These are phyloP conservation scores for Phytophthora cajani DNA, from an alignment of 352 stramenopile species.

Conservation along the genomic window DNA sequence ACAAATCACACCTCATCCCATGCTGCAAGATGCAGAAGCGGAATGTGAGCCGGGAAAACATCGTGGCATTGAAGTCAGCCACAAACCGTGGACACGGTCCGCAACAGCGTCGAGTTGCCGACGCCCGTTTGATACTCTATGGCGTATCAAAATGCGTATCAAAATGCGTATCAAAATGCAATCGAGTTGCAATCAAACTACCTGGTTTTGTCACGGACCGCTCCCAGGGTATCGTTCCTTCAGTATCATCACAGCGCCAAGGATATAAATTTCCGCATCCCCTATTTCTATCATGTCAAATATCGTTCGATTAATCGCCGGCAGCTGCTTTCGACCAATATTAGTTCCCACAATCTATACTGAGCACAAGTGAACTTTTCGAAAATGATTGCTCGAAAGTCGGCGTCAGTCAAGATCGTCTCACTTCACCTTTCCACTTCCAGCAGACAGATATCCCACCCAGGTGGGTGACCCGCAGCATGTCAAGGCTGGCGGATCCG, in stretches of 20 bases:
- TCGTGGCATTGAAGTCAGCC: background rate
- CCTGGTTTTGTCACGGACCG: background rate
- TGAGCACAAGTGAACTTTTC: background rate
- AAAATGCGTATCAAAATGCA: background rate
- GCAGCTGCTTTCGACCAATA: background rate
- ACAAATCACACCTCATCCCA: conserved; percentile 20
- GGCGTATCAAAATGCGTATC: background rate
- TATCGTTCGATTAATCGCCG: background rate
- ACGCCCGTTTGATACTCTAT: too few relatives aligned
- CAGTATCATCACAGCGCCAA: conserved; percentile 2
- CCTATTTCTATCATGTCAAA: background rate
- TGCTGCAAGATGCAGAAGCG: conserved; percentile 10
- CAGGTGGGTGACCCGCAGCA: background rate
- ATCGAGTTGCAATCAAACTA: background rate
- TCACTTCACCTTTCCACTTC: conserved; percentile 7
- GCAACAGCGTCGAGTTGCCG: background rate
- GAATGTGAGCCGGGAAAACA: conserved; percentile 12
- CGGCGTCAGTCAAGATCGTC: background rate
- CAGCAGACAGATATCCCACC: conserved; percentile 4
- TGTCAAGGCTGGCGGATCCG: conserved; percentile 1
- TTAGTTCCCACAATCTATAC: background rate
- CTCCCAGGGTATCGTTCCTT: conserved; percentile 7
- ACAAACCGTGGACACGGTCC: background rate
- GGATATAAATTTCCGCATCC: conserved; percentile 5
- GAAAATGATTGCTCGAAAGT: background rate